Base-by-base conservation (phyloP, 345 rosid species). In the Arabis hirsuta region DNA sequence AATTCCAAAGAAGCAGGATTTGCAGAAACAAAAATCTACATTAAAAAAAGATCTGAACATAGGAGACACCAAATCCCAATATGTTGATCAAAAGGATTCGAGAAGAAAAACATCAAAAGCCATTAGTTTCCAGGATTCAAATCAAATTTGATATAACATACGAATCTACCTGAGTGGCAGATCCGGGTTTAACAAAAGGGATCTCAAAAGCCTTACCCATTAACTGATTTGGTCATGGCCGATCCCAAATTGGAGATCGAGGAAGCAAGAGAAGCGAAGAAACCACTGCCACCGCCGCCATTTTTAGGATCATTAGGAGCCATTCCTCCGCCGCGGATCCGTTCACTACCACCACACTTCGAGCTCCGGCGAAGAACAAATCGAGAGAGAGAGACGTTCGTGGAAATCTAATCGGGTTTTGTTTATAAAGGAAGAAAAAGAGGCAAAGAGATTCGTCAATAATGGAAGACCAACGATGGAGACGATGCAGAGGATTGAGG, bases 181-280 rank as follows among this genome's bases (percentile, higher is more conserved):
- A 61, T 74, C 78, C 63, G 51, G 68, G 62, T 67, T 51, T 67
- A 67, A 32, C 12, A 16, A 61, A 59, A 9, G 6, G 70, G 81
- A 81, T 84, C 82, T 65, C 36, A 47, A 55, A 55, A 69, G 71
- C 61, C 74, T 67, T 76, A 93, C 97, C 97, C 96, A 72, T 86
- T 88, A 81, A 93, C 98, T 62, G 98, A 93, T 87, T 90, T 93
- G 82, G 86, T 71, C 96, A 93, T 84, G 64, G 88, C 90, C 65
- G 78, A 82, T 9, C 97, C 79, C 48, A 93, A 65, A 84, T 67
- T 93, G 68, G 98, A 84, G 72, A 91, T 73, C 63, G 90, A 64
- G 43, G 88, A 82, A 71, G 94, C 87, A 77, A 93, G 81, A 42
- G 98, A 89, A 0, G 97, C 73, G 80, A 93, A 90, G 88, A 93